phyloP scores from a whole-genome alignment of 1,284 basidiomycete genomes.

The Mycena citricolor region DNA sequence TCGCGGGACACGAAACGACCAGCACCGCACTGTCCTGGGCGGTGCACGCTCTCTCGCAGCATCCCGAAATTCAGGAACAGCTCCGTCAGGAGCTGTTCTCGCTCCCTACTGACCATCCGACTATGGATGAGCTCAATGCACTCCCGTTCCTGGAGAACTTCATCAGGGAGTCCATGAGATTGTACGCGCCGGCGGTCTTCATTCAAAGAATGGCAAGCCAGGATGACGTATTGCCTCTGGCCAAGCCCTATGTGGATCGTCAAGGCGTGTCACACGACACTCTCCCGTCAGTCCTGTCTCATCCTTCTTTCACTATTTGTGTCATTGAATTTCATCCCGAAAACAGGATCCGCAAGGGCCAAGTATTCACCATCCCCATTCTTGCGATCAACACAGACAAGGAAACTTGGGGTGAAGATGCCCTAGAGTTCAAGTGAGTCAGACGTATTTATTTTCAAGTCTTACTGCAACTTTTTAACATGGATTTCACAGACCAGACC shows the following conservation, averaged over 20 bases:
- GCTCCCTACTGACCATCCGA: constrained; percentile 47
- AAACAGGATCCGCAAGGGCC: constrained; percentile 41
- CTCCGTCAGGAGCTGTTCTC: constrained; percentile 67
- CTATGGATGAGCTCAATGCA: constrained; percentile 59
- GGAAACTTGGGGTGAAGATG: constrained; percentile 57
- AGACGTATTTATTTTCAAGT: constrained; percentile 3
- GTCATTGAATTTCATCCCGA: constrained; percentile 20
- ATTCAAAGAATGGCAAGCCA: constrained; percentile 49
- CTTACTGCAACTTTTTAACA: constrained; percentile 2
- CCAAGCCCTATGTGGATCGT: constrained; percentile 40
- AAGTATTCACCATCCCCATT: constrained; percentile 48
- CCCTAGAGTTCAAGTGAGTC: constrained; percentile 48
- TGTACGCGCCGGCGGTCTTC: constrained; percentile 59
- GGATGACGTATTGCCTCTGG: constrained; percentile 60
- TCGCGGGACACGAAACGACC: constrained; percentile 77
- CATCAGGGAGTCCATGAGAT: constrained; percentile 66
- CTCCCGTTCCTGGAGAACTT: constrained; percentile 65
- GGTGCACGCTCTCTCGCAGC: constrained; percentile 58
- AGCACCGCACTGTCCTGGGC: constrained; percentile 59
- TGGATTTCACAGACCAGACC: constrained; percentile 43
- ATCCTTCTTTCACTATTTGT: constrained; percentile 18
- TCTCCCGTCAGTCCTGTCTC: constrained; percentile 33
- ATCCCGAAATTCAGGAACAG: constrained; percentile 57
- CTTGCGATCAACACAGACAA: constrained; percentile 44
- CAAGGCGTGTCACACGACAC: constrained; percentile 38